Conservation (phyloP, 352 stramenopile genomes). For the Globisporangium acanthophoron region DNA sequence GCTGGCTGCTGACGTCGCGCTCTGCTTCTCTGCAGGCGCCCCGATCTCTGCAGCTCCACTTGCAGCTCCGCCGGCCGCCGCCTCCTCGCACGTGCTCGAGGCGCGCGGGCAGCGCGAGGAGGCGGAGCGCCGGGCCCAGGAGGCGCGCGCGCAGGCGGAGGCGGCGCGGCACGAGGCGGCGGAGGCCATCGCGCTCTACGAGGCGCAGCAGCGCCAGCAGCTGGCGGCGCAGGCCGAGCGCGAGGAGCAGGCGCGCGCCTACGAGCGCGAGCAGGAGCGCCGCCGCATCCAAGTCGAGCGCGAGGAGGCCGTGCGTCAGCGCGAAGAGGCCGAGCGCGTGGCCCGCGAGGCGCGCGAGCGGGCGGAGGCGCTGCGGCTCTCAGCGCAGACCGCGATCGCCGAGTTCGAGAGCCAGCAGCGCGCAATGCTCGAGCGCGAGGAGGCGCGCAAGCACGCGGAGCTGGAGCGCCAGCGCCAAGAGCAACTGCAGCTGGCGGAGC, state of each 20-base stretch:
- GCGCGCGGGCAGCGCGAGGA: slow-evolving; percentile 36
- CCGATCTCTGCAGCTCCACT: slow-evolving; percentile 6
- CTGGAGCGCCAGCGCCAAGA: slow-evolving; percentile 56
- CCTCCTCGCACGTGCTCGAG: slow-evolving; percentile 14
- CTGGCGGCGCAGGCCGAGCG: slow-evolving; percentile 25
- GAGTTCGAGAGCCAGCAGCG: slow-evolving; percentile 67
- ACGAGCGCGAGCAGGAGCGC: slow-evolving; percentile 29
- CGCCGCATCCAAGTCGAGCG: slow-evolving; percentile 46
- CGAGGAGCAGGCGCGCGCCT: slow-evolving; percentile 21
- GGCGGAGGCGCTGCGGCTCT: slow-evolving; percentile 52
- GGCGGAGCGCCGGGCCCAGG: slow-evolving; percentile 38
- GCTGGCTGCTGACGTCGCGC: background rate
- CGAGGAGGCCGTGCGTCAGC: slow-evolving; percentile 34
- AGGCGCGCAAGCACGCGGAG: slow-evolving; percentile 50
- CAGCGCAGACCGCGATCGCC: slow-evolving; percentile 49
- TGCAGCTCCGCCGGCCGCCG: background rate
- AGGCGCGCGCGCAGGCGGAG: slow-evolving; percentile 39
- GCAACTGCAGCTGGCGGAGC: slow-evolving; percentile 48
- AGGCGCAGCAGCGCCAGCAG: slow-evolving; percentile 43
- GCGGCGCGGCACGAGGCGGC: slow-evolving; percentile 35
- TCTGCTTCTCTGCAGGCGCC: background rate
- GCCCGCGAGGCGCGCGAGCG: slow-evolving; percentile 59
- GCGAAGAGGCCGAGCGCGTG: slow-evolving; percentile 50
- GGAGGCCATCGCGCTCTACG: slow-evolving; percentile 34
- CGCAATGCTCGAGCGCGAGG: slow-evolving; percentile 50